phyloP scores from a whole-genome alignment of 1,139 yeast genomes.

The Magnusiomyces suaveolens region DNA sequence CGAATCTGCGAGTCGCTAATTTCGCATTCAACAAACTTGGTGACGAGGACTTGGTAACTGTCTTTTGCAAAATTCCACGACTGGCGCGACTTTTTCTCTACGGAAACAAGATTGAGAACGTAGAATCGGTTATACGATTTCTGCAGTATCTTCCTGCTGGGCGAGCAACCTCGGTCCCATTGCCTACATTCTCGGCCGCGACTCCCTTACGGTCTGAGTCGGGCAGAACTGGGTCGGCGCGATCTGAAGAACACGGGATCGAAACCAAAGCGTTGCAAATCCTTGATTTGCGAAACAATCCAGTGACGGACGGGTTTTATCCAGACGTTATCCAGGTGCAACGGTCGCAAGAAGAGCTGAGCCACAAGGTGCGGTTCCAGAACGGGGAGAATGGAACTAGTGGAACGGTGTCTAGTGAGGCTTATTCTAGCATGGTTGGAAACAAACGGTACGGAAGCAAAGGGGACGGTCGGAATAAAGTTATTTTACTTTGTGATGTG shows the following conservation, averaged over 20 bases:
- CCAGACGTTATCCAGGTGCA: conserved; percentile 12
- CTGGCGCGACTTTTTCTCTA: conserved; percentile 22
- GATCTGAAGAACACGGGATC: neutral
- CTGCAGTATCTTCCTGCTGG: conserved; percentile 18
- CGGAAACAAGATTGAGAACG: conserved; percentile 24
- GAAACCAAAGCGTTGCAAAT: conserved; percentile 13
- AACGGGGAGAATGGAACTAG: neutral
- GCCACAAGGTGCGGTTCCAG: neutral
- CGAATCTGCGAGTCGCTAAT: conserved; percentile 3
- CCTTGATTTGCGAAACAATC: conserved; percentile 29
- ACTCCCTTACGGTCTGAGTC: too few species aligned
- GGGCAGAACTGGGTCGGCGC: too few species aligned
- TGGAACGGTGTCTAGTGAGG: neutral
- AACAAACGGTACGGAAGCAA: neutral
- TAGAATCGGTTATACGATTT: conserved; percentile 20
- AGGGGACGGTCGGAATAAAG: neutral
- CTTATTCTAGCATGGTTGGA: neutral
- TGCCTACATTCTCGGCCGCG: too few species aligned
- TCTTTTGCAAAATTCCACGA: neutral
- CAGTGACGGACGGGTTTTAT: conserved; percentile 25
- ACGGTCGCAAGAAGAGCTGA: neutral
- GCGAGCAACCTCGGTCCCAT: too few species aligned
- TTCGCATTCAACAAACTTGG: conserved; percentile 1
- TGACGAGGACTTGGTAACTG: neutral
- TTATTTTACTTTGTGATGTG: neutral